These are phyloP conservation scores for Nannochloropsis salina DNA, from an alignment of 108 stramenopile genomes.

Conservation along the genomic window DNA sequence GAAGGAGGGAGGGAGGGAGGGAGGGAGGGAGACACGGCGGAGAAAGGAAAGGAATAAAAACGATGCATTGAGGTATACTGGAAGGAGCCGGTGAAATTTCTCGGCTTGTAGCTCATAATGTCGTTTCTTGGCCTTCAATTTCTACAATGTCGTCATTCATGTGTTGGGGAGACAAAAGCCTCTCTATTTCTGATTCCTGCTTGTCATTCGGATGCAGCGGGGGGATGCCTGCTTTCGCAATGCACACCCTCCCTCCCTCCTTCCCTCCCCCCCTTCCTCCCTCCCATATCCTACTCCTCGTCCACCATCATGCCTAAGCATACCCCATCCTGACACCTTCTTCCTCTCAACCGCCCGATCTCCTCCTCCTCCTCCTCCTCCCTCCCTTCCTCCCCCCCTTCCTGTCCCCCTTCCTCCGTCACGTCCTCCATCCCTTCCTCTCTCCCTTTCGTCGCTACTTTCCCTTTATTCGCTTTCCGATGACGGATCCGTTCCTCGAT, in stretches of 20 bases:
- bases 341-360: neutral
- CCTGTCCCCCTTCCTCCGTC: no score
- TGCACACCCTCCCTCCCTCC: neutral
- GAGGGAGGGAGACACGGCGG: neutral
- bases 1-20: neutral
- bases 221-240: neutral
- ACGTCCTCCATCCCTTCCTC: no score
- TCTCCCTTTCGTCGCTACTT: neutral
- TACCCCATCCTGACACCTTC: neutral
- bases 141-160: neutral
- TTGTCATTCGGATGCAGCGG: neutral
- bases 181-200: no score
- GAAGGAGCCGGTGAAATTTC: neutral
- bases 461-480: neutral
- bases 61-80: neutral
- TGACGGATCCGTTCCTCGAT: no score
- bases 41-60: neutral
- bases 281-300: neutral
- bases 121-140: no score
- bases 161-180: neutral
- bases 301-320: neutral
- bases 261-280: neutral
- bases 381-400: no score
- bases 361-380: neutral
- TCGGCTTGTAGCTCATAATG: no score